Evolutionary conservation across 148 eudicot species (phyloP), one percentile per base, ranked within the genome.

Genomic region (Salicornia ramosissima): DNA sequence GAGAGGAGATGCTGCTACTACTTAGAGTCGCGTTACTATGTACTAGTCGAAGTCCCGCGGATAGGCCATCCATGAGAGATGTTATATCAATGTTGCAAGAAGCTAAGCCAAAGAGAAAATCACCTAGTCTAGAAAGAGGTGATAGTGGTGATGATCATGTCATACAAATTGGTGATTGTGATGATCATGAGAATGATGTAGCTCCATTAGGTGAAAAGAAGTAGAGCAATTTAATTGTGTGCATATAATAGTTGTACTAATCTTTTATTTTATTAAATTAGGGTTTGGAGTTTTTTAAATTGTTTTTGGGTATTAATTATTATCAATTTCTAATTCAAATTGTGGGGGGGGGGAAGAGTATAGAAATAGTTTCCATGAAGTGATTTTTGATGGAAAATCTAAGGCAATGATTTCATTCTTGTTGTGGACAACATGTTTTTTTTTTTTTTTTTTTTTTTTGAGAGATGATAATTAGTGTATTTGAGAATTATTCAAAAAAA

Each of bases 31-130:
- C 99, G 11, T 69, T 94, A 79, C 77, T 94, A 5, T 94, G 99
- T 59, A 94, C 96, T 0, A 89, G 97, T 64, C 80, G 84, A 1
- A 86, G 71, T 73, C 99, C 99, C 3, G 87, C 84, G 0, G 99
- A 94, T 19, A 73, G 99, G 45, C 99, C 99, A 0, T 80, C 99
- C 0, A 94, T 94, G 99, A 84, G 99, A 67, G 99, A 94, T 18
- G 99, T 94, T 10, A 89, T 94, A 21, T 88, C 99, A 0, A 94
- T 94, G 97, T 66, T 94, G 55, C 87, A 86, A 68, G 99, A 91
- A 71, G 97, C 97, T 51, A 94, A 80, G 82, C 99, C 99, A 15
- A 86, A 82, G 78, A 78, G 97, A 51, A 94, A 94, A 64, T 39
- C 78, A 9, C 84, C 85, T 21, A 86, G 71, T 28, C 65, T 40